Evolutionary conservation across 805 yeast genomes (phyloP).

Genomic region (Suhomyces prunicola): DNA sequence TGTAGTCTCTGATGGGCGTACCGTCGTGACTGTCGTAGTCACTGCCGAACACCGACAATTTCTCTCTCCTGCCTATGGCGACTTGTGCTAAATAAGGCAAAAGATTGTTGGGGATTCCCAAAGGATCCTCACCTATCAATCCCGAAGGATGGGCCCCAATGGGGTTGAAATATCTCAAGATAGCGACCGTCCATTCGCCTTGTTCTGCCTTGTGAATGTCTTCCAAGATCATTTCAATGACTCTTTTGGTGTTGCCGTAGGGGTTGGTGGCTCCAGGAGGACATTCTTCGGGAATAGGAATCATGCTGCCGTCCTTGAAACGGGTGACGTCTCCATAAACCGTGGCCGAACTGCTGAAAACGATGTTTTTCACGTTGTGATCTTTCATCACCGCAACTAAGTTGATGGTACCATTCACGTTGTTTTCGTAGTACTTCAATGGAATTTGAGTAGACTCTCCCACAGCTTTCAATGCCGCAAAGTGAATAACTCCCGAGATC

Average conservation of each 20-base stretch:
- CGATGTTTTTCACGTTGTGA: slow-evolving; percentile 49
- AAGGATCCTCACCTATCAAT: slow-evolving; percentile 74
- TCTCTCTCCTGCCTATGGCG: slow-evolving; percentile 66
- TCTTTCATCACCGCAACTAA: slow-evolving; percentile 53
- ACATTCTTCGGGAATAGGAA: slow-evolving; percentile 76
- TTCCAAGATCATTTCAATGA: slow-evolving; percentile 59
- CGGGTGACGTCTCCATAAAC: slow-evolving; percentile 81
- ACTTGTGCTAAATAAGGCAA: slow-evolving; percentile 77
- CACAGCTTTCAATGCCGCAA: slow-evolving; percentile 82
- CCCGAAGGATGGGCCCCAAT: slow-evolving; percentile 87
- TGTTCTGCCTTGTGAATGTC: slow-evolving; percentile 49
- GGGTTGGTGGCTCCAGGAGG: slow-evolving; percentile 76
- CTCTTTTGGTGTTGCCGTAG: slow-evolving; percentile 68
- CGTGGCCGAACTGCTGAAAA: slow-evolving; percentile 78
- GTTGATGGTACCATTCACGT: slow-evolving; percentile 61
- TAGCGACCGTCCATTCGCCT: slow-evolving; percentile 49
- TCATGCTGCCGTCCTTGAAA: slow-evolving; percentile 54
- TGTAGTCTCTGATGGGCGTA: slow-evolving; percentile 78
- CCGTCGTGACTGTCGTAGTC: slow-evolving; percentile 74
- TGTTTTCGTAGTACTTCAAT: slow-evolving; percentile 63
- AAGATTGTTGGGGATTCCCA: slow-evolving; percentile 72
- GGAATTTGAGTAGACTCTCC: slow-evolving; percentile 74
- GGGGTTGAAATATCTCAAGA: slow-evolving; percentile 77
- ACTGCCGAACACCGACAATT: slow-evolving; percentile 65
- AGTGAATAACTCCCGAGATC: slow-evolving; percentile 65